These are phyloP conservation scores for Alternaria ventricosa DNA, from an alignment of 2,329 filamentous ascomycete species.

Conservation along the genomic window DNA sequence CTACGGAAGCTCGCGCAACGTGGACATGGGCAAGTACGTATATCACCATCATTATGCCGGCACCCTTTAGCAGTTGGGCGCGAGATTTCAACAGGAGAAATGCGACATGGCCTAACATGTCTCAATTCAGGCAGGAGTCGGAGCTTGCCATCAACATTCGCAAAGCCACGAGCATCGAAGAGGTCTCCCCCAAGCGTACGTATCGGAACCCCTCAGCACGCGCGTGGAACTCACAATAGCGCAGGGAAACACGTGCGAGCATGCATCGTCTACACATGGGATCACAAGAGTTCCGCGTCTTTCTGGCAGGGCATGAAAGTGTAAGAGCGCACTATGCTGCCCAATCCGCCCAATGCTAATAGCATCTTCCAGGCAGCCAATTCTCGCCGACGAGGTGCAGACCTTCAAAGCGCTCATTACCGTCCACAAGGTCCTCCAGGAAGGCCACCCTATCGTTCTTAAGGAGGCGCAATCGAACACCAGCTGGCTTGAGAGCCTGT, in stretches of 20 bases:
- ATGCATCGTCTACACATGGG: slow-evolving; percentile 99
- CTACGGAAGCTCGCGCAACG: slow-evolving; percentile 59
- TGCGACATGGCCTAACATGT: neutral
- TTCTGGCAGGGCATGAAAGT: slow-evolving; percentile 99
- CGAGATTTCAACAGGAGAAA: neutral
- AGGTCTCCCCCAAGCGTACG: slow-evolving; percentile 71
- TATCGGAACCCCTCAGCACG: slow-evolving; percentile 9
- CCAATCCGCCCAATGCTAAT: slow-evolving; percentile 17
- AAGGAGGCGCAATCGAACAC: slow-evolving; percentile 88
- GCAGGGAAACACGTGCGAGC: slow-evolving; percentile 91
- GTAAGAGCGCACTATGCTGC: slow-evolving; percentile 55
- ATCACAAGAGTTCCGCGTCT: slow-evolving; percentile 91
- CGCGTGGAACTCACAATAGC: slow-evolving; percentile 37
- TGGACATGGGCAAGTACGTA: slow-evolving; percentile 67
- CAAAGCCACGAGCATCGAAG: slow-evolving; percentile 71
- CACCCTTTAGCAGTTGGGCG: neutral
- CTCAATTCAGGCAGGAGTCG: slow-evolving; percentile 60
- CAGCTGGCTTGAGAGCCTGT: slow-evolving; percentile 91
- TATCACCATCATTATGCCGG: neutral
- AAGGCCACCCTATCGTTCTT: slow-evolving; percentile 87
- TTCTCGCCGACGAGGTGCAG: slow-evolving; percentile 96
- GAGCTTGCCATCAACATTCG: slow-evolving; percentile 71
- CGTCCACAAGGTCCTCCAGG: slow-evolving; percentile 95
- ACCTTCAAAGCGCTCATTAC: slow-evolving; percentile 99
- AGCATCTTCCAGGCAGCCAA: slow-evolving; percentile 75